phyloP scores from a whole-genome alignment of 2,329 filamentous ascomycete genomes.

The Fusarium sp. region DNA sequence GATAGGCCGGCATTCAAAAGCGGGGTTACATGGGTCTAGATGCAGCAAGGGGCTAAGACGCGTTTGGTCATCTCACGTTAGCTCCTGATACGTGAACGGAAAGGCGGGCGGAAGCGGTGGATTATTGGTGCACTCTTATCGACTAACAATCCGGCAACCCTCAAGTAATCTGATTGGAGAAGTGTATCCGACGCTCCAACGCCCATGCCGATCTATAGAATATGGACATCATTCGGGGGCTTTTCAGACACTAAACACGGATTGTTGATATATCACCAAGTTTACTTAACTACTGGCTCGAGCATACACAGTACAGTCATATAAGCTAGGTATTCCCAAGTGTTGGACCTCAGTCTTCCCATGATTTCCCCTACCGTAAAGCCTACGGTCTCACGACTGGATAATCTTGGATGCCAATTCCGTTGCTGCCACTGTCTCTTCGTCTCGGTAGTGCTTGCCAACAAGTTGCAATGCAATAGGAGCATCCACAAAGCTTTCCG shows the following conservation, averaged over 20 bases:
- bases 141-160: background rate
- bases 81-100: background rate
- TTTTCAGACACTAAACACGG: background rate
- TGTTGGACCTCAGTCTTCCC: background rate
- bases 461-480: conserved; percentile 38
- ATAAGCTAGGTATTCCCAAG: background rate
- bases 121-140: background rate
- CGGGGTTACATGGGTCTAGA: background rate
- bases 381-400: background rate
- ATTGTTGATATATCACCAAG: background rate
- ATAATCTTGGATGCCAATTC: conserved; percentile 20
- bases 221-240: background rate
- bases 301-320: background rate
- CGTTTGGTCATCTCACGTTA: background rate
- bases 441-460: conserved; percentile 36
- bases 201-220: background rate
- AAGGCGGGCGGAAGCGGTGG: background rate
- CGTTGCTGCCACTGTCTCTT: conserved; percentile 29
- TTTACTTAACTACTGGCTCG: background rate
- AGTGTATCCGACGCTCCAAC: background rate
- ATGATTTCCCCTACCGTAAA: background rate
- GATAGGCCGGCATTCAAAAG: background rate
- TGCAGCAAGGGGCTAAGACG: background rate
- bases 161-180: background rate
- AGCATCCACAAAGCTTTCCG: conserved; percentile 19